Evolutionary conservation across 768 basidiomycete genomes (phyloP), one percentile per base, ranked within the genome.

Genomic region (Hypholoma fasciculare): DNA sequence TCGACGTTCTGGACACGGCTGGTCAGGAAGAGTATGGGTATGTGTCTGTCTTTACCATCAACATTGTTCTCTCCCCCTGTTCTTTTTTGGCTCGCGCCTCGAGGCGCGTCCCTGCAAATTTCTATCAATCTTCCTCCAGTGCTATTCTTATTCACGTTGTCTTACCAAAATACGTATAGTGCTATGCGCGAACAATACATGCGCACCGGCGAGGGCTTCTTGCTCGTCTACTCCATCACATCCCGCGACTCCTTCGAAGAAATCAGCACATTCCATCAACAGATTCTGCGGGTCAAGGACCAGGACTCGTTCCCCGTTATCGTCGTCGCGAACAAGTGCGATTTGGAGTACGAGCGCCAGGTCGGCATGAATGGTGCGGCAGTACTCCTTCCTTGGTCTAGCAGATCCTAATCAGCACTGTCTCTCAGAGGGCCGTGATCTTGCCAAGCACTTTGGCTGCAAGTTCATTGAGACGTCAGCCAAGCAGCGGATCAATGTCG

Each of bases 111-210:
- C 20, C 42, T 47, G 30, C 19, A 16, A 40, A 36, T 46, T 44
- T 4, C n/a, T 36, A 39, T 40, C 19, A 37, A 5, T 27, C n/a
- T 7, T 20, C 4, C 48, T 40, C 30, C 19, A 4, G 40, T 34
- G 39, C 16, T 26, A 27, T 43, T 49, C 11, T 50, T 3, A 42
- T 52, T 23, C 38, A 52, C 20, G 19, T 38, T 36, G 7, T 30
- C 51, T 42, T 11, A 34, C 34, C 30, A 20, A 19, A 23, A 27
- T 34, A 34, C 30, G 30, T 42, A 17, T 59, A 96, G 94, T 57
- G 96, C 96, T 20, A 98, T 98, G 96, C 89, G 96, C 48, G 96
- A 98, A 70, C 96, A 98, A 69, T 98, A 98, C 78, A 98, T 98
- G 95, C 87, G 95, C 52, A 94, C 95, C 26, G 96, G 96, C 60